These are phyloP conservation scores for Lepidopterella palustris DNA, from an alignment of 495 filamentous ascomycete genomes.

Conservation along the genomic window DNA sequence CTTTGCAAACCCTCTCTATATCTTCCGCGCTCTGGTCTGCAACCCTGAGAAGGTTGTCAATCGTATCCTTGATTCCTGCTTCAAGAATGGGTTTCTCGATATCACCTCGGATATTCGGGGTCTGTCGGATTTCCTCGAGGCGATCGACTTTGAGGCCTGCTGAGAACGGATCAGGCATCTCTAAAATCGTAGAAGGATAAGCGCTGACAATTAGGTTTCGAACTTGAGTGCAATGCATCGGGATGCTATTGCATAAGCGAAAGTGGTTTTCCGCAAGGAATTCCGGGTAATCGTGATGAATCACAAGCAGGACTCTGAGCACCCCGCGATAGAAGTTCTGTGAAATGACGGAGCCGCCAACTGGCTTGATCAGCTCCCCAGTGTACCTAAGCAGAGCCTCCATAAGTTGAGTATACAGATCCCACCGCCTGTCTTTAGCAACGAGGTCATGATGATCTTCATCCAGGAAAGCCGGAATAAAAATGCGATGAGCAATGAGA, in stretches of 20 bases:
- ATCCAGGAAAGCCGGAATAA: slow-evolving; percentile 73
- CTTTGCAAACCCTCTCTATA: slow-evolving; percentile 64
- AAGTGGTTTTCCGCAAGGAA: slow-evolving; percentile 85
- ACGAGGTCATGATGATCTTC: slow-evolving; percentile 42
- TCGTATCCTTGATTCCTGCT: slow-evolving; percentile 57
- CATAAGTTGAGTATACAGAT: slow-evolving; percentile 65
- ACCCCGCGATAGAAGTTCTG: slow-evolving; percentile 81
- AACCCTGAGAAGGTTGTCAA: slow-evolving; percentile 59
- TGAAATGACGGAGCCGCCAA: slow-evolving; percentile 58
- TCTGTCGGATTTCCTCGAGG: slow-evolving; percentile 66
- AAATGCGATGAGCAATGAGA: slow-evolving; percentile 75
- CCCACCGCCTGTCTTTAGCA: slow-evolving; percentile 46
- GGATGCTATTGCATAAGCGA: slow-evolving; percentile 77
- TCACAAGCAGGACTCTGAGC: slow-evolving; percentile 71
- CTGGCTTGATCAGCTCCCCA: slow-evolving; percentile 70
- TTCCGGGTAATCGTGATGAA: slow-evolving; percentile 92
- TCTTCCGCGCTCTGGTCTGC: slow-evolving; percentile 52
- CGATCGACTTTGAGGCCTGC: slow-evolving; percentile 74
- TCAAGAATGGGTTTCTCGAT: slow-evolving; percentile 50
- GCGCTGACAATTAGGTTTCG: slow-evolving; percentile 84
- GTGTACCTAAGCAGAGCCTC: slow-evolving; percentile 67
- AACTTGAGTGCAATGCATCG: slow-evolving; percentile 78
- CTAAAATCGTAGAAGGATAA: slow-evolving; percentile 65
- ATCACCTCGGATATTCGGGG: slow-evolving; percentile 57
- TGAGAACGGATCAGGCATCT: slow-evolving; percentile 75